A percentile compares a stretch with the other conserved stretches of the same genome.
phyloP scores from a whole-genome alignment of 202 grass and related monocot species.

The Elaeis oleifera region DNA sequence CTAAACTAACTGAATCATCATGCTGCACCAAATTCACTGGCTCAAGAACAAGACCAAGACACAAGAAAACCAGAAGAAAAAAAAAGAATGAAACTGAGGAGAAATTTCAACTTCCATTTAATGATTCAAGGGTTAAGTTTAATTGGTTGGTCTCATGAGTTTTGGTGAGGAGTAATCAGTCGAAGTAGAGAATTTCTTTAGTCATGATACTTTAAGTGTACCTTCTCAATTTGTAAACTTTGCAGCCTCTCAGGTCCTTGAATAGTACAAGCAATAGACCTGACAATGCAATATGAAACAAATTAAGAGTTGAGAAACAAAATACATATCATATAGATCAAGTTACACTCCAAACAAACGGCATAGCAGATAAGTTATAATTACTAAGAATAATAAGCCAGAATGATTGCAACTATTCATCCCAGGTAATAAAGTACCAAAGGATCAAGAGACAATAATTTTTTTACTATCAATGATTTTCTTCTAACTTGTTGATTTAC shows the following conservation, averaged over 20 bases:
- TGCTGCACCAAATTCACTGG: background rate
- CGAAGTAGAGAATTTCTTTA: background rate
- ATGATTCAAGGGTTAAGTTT: background rate
- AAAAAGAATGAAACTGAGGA: background rate
- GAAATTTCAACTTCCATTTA: background rate
- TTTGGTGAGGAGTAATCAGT: background rate
- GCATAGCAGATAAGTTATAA: no score
- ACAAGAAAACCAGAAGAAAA: background rate
- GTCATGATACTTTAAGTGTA: slow-evolving; percentile 11
- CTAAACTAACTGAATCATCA: background rate
- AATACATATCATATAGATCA: background rate
- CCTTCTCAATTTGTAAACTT: slow-evolving; percentile 57
- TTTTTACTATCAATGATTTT: no score
- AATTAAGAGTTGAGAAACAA: background rate
- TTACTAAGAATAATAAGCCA: no score
- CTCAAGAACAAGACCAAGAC: slow-evolving; percentile 8
- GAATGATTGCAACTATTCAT: no score
- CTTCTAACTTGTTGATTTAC: no score
- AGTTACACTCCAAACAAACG: background rate
- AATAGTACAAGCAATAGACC: slow-evolving; percentile 43
- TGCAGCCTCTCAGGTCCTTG: slow-evolving; percentile 49
- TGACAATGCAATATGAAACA: slow-evolving; percentile 23
- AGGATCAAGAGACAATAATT: no score
- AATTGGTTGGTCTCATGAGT: slow-evolving; percentile 1
- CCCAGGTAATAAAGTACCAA: no score